Base-by-base conservation (phyloP, 2,329 filamentous ascomycete genomes). In the Xylaria arbuscula region DNA sequence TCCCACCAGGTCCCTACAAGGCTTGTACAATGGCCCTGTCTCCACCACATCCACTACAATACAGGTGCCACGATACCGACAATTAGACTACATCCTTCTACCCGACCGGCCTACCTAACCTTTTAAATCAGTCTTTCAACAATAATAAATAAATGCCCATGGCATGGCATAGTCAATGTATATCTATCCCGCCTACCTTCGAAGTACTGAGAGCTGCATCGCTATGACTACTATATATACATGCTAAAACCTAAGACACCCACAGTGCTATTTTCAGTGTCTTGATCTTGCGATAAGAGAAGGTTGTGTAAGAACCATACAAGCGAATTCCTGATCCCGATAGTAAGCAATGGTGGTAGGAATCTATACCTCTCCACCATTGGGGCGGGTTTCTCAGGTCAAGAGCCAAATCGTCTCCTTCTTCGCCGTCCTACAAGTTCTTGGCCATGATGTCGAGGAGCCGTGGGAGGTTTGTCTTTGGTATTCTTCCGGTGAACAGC, bases 391-490 rank as follows among this genome's bases (percentile, higher is more conserved):
- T 28, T 94, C 93, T 1, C 84, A 87, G 57, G 76, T 92, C 22
- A 79, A 83, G 32, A 76, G 78, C 22, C 75, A 76, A 1, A 72
- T 85, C 75, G 82, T 91, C 47, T 77, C 78, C 0, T 90, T 98
- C 72, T 90, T 87, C 0, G 90, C 92, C 7, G 80, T 94, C 13
- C 83, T 97, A 38, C 90, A 94, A 73, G 87, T 90, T 50, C 87
- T 88, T 48, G 79, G 78, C 24, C 83, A 82, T 42, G 85, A 86
- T 55, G 83, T 84, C 8, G 81, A 86, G 17, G 82, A 88, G 69
- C 75, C 84, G 22, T 96, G 92, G 90, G 87, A 96, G 73, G 87
- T 93, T 38, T 87, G 88, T 17, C 80, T 97, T 8, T 97, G 93
- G 93, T 88, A 93, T 66, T 85, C 85, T 3, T 70, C 75, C 70